Evolutionary conservation across 140 eudicot species (phyloP).

Genomic region (Ambrosia hybrid): DNA sequence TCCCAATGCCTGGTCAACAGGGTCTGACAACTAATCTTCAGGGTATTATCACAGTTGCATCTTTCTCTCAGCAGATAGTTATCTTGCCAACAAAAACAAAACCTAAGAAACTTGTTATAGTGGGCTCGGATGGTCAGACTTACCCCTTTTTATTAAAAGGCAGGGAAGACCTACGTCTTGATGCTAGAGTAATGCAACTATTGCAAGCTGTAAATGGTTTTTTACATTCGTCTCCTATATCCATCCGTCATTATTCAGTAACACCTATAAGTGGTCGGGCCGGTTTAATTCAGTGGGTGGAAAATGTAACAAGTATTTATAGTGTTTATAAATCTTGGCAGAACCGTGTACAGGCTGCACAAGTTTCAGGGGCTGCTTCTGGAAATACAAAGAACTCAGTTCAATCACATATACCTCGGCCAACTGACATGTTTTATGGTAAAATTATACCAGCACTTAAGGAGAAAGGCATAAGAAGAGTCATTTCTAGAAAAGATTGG

Average conservation of each 20-base stretch:
- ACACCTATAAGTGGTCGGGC: slow-evolving; percentile 99
- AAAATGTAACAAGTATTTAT: slow-evolving; percentile 86
- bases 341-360: slow-evolving; percentile 74
- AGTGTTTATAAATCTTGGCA: slow-evolving; percentile 96
- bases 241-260: slow-evolving; percentile 84
- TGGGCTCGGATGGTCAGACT: slow-evolving; percentile 87
- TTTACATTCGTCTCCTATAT: slow-evolving; percentile 68
- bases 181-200: slow-evolving; percentile 98
- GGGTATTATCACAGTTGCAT: slow-evolving; percentile 85
- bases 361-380: slow-evolving; percentile 58
- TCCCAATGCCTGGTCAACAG: slow-evolving; percentile 95
- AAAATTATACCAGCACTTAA: slow-evolving; percentile 97
- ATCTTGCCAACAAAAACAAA: slow-evolving; percentile 94
- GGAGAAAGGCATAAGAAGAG: slow-evolving; percentile 97
- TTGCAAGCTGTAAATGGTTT: slow-evolving; percentile 86
- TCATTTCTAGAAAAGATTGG: slow-evolving; percentile 96
- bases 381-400: slow-evolving; percentile 49
- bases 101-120: slow-evolving; percentile 82
- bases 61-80: slow-evolving; percentile 74
- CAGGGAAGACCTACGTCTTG: slow-evolving; percentile 96
- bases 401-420: slow-evolving; percentile 87
- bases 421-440: slow-evolving; percentile 96
- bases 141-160: slow-evolving; percentile 93
- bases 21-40: slow-evolving; percentile 45
- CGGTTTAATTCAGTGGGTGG: slow-evolving; percentile 99